phyloP scores from a whole-genome alignment of 805 yeast genomes.

The Kurtzmaniella cleridarum region DNA sequence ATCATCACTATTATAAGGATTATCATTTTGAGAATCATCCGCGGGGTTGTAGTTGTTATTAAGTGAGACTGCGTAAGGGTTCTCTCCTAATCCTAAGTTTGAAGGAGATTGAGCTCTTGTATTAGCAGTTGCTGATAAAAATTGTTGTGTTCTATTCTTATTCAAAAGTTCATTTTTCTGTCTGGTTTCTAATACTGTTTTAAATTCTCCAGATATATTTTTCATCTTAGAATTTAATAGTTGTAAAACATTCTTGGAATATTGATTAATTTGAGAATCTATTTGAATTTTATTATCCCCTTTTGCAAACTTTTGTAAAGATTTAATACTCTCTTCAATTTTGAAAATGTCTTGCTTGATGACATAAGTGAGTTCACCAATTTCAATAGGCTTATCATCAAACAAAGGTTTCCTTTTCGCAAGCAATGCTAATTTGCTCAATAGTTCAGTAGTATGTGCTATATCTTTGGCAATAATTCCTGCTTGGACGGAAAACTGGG shows the following conservation, averaged over 20 bases:
- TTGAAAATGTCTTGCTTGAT: slow-evolving; percentile 82
- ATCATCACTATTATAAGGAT: slow-evolving; percentile 35
- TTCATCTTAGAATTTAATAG: slow-evolving; percentile 84
- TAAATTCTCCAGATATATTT: slow-evolving; percentile 88
- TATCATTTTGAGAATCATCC: slow-evolving; percentile 13
- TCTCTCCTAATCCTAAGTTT: slow-evolving; percentile 22
- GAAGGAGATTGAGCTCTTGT: slow-evolving; percentile 8
- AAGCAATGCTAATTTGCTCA: slow-evolving; percentile 73
- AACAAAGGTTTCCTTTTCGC: slow-evolving; percentile 89
- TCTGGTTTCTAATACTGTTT: slow-evolving; percentile 81
- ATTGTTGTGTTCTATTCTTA: slow-evolving; percentile 78
- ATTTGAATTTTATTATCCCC: slow-evolving; percentile 37
- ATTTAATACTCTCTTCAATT: slow-evolving; percentile 66
- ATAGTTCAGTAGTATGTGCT: slow-evolving; percentile 73
- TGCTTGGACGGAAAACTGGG: slow-evolving; percentile 56
- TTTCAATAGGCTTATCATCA: slow-evolving; percentile 91
- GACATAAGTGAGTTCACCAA: slow-evolving; percentile 84
- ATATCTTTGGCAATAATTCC: slow-evolving; percentile 83
- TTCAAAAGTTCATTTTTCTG: slow-evolving; percentile 78
- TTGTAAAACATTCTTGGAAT: slow-evolving; percentile 82
- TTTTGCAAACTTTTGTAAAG: slow-evolving; percentile 48
- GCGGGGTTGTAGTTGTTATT: slow-evolving; percentile 20
- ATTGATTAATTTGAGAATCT: slow-evolving; percentile 63
- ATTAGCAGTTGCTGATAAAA: slow-evolving; percentile 51
- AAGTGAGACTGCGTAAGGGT: slow-evolving; percentile 23